phyloP scores from a whole-genome alignment of 2,329 filamentous ascomycete genomes.

The Ophiostoma piceae region DNA sequence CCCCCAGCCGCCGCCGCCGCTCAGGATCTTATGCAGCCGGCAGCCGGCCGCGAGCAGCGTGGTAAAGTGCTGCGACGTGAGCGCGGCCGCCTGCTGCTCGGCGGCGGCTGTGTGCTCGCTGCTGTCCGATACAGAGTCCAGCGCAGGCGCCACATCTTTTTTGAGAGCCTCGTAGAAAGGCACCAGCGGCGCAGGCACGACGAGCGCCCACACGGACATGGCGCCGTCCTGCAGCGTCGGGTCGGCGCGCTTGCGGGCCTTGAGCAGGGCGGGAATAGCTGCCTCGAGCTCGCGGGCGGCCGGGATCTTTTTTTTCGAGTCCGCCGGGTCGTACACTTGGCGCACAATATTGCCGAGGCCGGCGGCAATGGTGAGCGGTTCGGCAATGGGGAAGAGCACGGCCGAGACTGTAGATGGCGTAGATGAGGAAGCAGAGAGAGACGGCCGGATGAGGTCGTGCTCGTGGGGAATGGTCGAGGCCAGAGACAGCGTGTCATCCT shows the following conservation, averaged over 20 bases:
- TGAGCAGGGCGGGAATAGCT: slow-evolving; percentile 43
- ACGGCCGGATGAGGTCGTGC: slow-evolving; percentile 34
- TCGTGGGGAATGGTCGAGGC: neutral
- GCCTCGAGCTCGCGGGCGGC: slow-evolving; percentile 68
- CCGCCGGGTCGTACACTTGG: slow-evolving; percentile 45
- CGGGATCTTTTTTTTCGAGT: slow-evolving; percentile 40
- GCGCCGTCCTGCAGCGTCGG: slow-evolving; percentile 34
- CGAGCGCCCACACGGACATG: slow-evolving; percentile 67
- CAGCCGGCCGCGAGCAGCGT: slow-evolving; percentile 41
- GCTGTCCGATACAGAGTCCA: slow-evolving; percentile 10
- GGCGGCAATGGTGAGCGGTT: slow-evolving; percentile 55
- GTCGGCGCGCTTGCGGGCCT: slow-evolving; percentile 16
- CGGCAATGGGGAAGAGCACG: slow-evolving; percentile 59
- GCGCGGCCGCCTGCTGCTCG: slow-evolving; percentile 31
- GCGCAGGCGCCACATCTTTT: slow-evolving; percentile 23
- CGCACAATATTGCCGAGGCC: slow-evolving; percentile 76
- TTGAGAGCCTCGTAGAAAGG: slow-evolving; percentile 29
- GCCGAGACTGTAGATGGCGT: slow-evolving; percentile 23
- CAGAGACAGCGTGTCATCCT: slow-evolving; percentile 25
- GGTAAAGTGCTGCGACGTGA: slow-evolving; percentile 32
- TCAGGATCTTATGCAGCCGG: slow-evolving; percentile 50
- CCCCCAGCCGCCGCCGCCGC: slow-evolving; percentile 81
- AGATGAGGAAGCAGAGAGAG: neutral
- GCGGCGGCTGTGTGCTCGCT: slow-evolving; percentile 26
- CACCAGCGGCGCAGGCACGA: slow-evolving; percentile 44